Conservation (phyloP, 2,329 filamentous ascomycete species). For the Pseudogymnoascus verrucosus region DNA sequence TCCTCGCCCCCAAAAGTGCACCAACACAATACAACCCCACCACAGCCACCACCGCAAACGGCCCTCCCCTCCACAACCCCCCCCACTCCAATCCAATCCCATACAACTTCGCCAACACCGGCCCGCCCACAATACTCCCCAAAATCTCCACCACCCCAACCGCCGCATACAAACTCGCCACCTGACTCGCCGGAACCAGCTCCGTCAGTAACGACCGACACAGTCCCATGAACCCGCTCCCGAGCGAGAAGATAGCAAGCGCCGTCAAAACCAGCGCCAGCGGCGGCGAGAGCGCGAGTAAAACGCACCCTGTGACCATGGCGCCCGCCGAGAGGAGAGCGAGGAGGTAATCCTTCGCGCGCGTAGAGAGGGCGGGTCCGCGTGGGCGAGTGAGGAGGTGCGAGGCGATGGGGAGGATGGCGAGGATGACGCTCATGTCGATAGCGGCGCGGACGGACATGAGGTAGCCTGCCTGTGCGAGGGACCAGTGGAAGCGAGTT, state of each 20-base stretch:
- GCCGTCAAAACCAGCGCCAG: slow-evolving; percentile 19
- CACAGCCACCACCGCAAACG: slow-evolving; percentile 18
- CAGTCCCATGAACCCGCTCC: slow-evolving; percentile 19
- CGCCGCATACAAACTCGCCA: slow-evolving; percentile 22
- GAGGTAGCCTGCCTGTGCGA: slow-evolving; percentile 19
- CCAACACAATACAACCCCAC: slow-evolving; percentile 7
- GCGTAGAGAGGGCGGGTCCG: slow-evolving; percentile 13
- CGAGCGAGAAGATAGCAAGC: slow-evolving; percentile 21
- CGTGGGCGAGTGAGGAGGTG: slow-evolving; percentile 14
- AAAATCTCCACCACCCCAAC: slow-evolving; percentile 22
- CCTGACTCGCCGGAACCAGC: slow-evolving; percentile 21
- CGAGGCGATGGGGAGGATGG: slow-evolving; percentile 20
- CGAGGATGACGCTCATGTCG: slow-evolving; percentile 21
- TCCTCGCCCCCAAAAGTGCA: not conserved
- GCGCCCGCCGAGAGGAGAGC: slow-evolving; percentile 18
- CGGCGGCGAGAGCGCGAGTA: slow-evolving; percentile 16
- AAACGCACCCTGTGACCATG: slow-evolving; percentile 13
- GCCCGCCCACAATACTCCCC: slow-evolving; percentile 19
- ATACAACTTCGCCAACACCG: slow-evolving; percentile 20
- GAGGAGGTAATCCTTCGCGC: slow-evolving; percentile 23
- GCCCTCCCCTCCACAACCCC: slow-evolving; percentile 22
- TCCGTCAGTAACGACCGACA: slow-evolving; percentile 20
- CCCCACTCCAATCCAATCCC: slow-evolving; percentile 19
- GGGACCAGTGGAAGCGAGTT: slow-evolving; percentile 21
- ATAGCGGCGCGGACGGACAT: slow-evolving; percentile 23